Evolutionary conservation across 768 basidiomycete species (phyloP), one percentile per base, ranked within the genome.

Genomic region (Ramaria sp.): DNA sequence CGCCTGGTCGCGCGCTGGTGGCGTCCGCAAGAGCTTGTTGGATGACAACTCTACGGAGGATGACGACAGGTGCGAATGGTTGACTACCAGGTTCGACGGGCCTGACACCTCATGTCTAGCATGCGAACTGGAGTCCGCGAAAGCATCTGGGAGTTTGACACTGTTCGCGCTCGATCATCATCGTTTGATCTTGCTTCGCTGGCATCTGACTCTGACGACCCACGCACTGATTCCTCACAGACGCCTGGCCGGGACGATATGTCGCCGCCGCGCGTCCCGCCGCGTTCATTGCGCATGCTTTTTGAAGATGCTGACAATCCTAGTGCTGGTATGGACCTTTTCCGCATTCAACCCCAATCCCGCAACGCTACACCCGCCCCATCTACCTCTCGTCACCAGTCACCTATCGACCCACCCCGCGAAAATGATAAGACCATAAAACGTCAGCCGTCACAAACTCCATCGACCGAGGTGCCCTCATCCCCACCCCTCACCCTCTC

Each of bases 111-210:
- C 13, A 19, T 6, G 17, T 51, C 46, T 15, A 59, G 53, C 55
- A 37, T 41, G 7, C 30, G 48, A 7, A 31, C 55, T 4, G 39
- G 48, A 19, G 15, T 15, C 5, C 55, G 55, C 65, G 67, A 75
- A n/a, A 71, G 73, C 50, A 69, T 74, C 54, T 88, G 88, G 88
- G 84, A 88, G 64, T 91, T 89, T 63, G 88, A 89, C 56, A 86
- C 86, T 0, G 69, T 88, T 34, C 75, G 80, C 47, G 77, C 75
- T 22, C 71, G 68, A 15, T 67, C 75, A 7, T 12, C n/a, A 3
- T 27, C 17, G 41, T 53, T 27, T 27, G 27, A 27, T 22, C 12
- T 19, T 17, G 22, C 24, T 13, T 22, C n/a, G 7, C 27, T 7
- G 37, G 10, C n/a, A 5, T 27, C 27, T 5, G 41, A 42, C 34